phyloP scores from a whole-genome alignment of 1,284 basidiomycete genomes.

The Ganoderma lucidum region DNA sequence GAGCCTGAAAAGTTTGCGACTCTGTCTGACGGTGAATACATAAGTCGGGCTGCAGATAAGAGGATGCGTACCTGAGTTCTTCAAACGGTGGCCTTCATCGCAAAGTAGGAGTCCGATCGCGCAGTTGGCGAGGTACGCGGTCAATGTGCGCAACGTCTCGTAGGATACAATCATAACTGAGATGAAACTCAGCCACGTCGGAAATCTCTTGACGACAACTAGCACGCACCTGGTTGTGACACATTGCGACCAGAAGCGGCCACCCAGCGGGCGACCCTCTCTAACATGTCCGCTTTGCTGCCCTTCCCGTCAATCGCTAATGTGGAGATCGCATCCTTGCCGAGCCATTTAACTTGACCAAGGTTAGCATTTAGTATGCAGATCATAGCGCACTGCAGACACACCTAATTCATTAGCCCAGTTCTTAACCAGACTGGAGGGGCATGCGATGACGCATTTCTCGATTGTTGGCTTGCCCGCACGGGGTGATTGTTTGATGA shows the following conservation, averaged over 20 bases:
- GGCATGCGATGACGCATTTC: slow-evolving; percentile 98
- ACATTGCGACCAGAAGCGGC: slow-evolving; percentile 87
- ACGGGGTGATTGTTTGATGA: slow-evolving; percentile 96
- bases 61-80: slow-evolving; percentile 84
- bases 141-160: slow-evolving; percentile 91
- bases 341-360: slow-evolving; percentile 88
- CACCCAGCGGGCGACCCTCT: slow-evolving; percentile 87
- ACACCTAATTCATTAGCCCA: slow-evolving; percentile 97
- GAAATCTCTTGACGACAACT: no score
- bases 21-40: slow-evolving; percentile 53
- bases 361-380: not conserved
- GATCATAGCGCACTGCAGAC: slow-evolving; percentile 34
- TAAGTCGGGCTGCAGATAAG: not conserved
- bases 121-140: slow-evolving; percentile 78
- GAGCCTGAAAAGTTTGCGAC: slow-evolving; percentile 88
- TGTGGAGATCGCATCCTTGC: slow-evolving; percentile 81
- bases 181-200: not conserved
- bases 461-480: slow-evolving; percentile 91
- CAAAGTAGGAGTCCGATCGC: slow-evolving; percentile 92
- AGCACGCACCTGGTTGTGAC: slow-evolving; percentile 82
- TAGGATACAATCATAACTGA: slow-evolving; percentile 99
- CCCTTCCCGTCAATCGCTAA: slow-evolving; percentile 93
- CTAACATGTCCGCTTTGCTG: slow-evolving; percentile 81
- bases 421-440: slow-evolving; percentile 95
- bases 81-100: slow-evolving; percentile 97